Conservation (phyloP, 306 rosid genomes). For the Comarum palustre region DNA sequence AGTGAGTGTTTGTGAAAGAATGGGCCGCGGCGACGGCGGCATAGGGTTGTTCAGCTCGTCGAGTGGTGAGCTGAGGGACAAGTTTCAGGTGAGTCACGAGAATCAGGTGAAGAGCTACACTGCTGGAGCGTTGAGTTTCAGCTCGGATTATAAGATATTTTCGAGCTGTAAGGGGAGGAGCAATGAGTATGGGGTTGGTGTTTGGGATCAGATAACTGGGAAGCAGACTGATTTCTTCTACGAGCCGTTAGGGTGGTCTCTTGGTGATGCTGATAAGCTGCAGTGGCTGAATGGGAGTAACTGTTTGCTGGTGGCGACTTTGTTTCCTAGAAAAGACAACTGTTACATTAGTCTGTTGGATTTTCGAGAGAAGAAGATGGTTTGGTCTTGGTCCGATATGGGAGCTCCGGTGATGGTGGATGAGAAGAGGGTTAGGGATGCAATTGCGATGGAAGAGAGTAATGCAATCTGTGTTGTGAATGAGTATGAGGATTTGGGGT, state of each 20-base stretch:
- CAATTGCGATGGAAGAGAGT: slow-evolving; percentile 80
- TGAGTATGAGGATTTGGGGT: slow-evolving; percentile 88
- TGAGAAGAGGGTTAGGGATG: slow-evolving; percentile 83
- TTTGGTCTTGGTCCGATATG: slow-evolving; percentile 87
- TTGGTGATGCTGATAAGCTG: slow-evolving; percentile 92
- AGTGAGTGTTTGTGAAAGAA: slow-evolving; percentile 67
- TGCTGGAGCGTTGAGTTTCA: slow-evolving; percentile 86
- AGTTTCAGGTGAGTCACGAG: slow-evolving; percentile 76
- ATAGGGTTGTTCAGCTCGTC: slow-evolving; percentile 74
- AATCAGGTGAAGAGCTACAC: slow-evolving; percentile 78
- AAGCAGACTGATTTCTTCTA: slow-evolving; percentile 77
- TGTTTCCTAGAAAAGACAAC: slow-evolving; percentile 88
- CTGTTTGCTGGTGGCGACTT: slow-evolving; percentile 75
- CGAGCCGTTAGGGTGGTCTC: slow-evolving; percentile 83
- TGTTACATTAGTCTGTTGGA: slow-evolving; percentile 88
- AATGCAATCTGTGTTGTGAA: slow-evolving; percentile 86
- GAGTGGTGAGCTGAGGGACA: slow-evolving; percentile 68
- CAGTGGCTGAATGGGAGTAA: slow-evolving; percentile 73
- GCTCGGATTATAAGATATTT: slow-evolving; percentile 66
- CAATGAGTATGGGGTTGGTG: slow-evolving; percentile 88
- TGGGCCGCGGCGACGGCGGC: slow-evolving; percentile 81
- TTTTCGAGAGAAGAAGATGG: slow-evolving; percentile 80
- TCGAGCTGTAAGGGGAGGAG: slow-evolving; percentile 88
- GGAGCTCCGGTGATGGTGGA: slow-evolving; percentile 58
- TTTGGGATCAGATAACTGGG: slow-evolving; percentile 90